Percentiles rank a stretch among this genome's conserved stretches.
Conservation (phyloP, 345 rosid genomes). For the Capsella bursapastoris region DNA sequence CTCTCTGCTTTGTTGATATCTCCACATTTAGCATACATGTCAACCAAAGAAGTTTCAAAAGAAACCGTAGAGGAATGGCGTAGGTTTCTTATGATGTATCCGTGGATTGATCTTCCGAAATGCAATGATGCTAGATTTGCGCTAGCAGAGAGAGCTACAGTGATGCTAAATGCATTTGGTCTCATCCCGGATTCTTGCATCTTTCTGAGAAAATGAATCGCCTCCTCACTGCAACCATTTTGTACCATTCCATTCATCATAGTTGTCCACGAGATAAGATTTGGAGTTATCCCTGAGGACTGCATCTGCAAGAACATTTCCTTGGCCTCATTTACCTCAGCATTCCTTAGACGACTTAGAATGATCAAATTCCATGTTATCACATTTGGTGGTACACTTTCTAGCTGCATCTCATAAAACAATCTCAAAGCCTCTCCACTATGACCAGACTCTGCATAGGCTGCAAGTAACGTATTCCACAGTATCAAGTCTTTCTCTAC, state of each 20-base stretch:
- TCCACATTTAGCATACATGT: slow-evolving; percentile 80
- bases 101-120: slow-evolving; percentile 63
- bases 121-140: slow-evolving; percentile 48
- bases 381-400: slow-evolving; percentile 62
- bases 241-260: slow-evolving; percentile 64
- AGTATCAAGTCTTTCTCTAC: slow-evolving; percentile 53
- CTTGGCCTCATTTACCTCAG: slow-evolving; percentile 59
- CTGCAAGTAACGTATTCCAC: slow-evolving; percentile 72
- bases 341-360: slow-evolving; percentile 60
- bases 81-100: slow-evolving; percentile 54
- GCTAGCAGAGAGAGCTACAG: slow-evolving; percentile 58
- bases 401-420: slow-evolving; percentile 78
- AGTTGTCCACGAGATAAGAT: slow-evolving; percentile 60
- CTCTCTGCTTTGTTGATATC: slow-evolving; percentile 49
- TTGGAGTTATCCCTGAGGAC: slow-evolving; percentile 52
- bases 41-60: slow-evolving; percentile 57
- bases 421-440: slow-evolving; percentile 66
- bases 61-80: slow-evolving; percentile 39
- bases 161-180: slow-evolving; percentile 55
- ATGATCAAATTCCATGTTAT: slow-evolving; percentile 72
- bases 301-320: slow-evolving; percentile 69
- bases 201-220: slow-evolving; percentile 50
- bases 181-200: slow-evolving; percentile 64
- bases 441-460: slow-evolving; percentile 63
- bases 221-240: slow-evolving; percentile 52